Evolutionary conservation across 306 rosid species (phyloP).

Genomic region (Betula pendula): DNA sequence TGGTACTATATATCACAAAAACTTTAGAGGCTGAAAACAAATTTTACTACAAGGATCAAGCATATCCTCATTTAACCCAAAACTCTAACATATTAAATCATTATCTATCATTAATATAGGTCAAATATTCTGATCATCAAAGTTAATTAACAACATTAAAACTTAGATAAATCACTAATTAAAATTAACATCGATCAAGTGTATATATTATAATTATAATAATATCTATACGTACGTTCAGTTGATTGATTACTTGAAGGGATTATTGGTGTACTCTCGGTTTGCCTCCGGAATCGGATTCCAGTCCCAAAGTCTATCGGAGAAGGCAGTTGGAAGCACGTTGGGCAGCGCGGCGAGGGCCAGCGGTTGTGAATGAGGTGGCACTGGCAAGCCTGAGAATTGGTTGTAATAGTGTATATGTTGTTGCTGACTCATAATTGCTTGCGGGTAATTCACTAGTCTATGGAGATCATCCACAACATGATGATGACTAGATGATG

Average conservation of each 20-base stretch:
- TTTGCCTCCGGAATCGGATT: conserved; percentile 70
- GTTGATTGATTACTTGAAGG: conserved; percentile 70
- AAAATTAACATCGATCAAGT: conserved; percentile 27
- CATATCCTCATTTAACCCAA: neutral
- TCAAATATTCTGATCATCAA: conserved; percentile 30
- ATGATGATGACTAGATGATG: neutral
- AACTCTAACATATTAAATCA: conserved; percentile 21
- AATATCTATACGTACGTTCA: conserved; percentile 33
- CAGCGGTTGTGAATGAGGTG: conserved; percentile 38
- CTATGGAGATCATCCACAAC: conserved; percentile 75
- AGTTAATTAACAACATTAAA: neutral
- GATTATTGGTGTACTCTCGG: conserved; percentile 53
- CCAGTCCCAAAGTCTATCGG: conserved; percentile 96
- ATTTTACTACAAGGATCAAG: neutral
- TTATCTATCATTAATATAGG: conserved; percentile 19
- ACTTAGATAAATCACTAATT: conserved; percentile 16
- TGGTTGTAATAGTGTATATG: conserved; percentile 41
- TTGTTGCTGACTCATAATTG: conserved; percentile 22
- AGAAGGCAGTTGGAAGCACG: conserved; percentile 57
- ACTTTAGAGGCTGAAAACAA: too few relatives aligned
- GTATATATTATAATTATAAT: conserved; percentile 19
- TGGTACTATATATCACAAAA: neutral
- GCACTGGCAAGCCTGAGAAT: conserved; percentile 33
- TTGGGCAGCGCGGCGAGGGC: conserved; percentile 44
- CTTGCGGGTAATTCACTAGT: conserved; percentile 57